Conservation (phyloP, 1,139 yeast species). For the Debaryomyces robertsiae region DNA sequence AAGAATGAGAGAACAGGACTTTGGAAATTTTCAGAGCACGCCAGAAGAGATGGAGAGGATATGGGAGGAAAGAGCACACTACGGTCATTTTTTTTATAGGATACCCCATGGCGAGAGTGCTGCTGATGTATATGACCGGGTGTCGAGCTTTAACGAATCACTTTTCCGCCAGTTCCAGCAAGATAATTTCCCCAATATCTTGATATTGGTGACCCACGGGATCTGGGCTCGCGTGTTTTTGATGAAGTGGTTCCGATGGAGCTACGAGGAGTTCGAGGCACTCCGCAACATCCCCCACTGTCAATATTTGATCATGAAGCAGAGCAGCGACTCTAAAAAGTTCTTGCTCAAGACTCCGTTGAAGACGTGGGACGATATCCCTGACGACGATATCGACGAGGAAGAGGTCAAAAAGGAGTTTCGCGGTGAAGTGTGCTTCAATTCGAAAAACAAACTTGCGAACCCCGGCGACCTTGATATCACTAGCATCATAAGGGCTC, state of each 20-base stretch:
- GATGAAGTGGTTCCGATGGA: slow-evolving; percentile 94
- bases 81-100: slow-evolving; percentile 89
- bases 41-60: slow-evolving; percentile 75
- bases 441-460: slow-evolving; percentile 36
- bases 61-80: slow-evolving; percentile 81
- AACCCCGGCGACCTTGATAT: slow-evolving; percentile 48
- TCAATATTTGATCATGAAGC: slow-evolving; percentile 76
- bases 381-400: slow-evolving; percentile 43
- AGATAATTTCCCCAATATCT: slow-evolving; percentile 67
- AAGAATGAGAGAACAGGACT: slow-evolving; percentile 89
- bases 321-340: slow-evolving; percentile 43
- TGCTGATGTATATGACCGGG: slow-evolving; percentile 90
- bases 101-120: slow-evolving; percentile 95
- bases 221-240: slow-evolving; percentile 90
- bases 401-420: slow-evolving; percentile 44
- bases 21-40: slow-evolving; percentile 86
- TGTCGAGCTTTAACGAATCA: slow-evolving; percentile 87
- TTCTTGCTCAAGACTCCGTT: slow-evolving; percentile 56
- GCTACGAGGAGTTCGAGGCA: slow-evolving; percentile 83
- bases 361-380: slow-evolving; percentile 62
- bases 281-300: slow-evolving; percentile 84
- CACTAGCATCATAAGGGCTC: slow-evolving; percentile 45
- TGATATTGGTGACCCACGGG: slow-evolving; percentile 88
- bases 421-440: slow-evolving; percentile 45
- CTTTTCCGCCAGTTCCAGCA: slow-evolving; percentile 75